phyloP scores from a whole-genome alignment of 2,329 filamentous ascomycete species.

The Penicillium italicum region DNA sequence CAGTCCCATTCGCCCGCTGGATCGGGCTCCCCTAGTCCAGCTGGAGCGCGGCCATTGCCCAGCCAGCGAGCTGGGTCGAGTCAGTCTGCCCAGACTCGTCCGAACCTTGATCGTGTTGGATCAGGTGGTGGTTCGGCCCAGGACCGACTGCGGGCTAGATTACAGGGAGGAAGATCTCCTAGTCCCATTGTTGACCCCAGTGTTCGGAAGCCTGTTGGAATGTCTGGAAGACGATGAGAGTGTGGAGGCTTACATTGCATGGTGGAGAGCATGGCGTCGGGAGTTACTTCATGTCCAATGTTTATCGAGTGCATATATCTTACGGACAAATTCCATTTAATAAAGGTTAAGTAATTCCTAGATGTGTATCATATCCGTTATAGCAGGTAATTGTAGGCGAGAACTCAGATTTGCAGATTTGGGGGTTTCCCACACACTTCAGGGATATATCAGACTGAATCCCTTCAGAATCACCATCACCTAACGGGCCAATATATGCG shows the following conservation, averaged over 20 bases:
- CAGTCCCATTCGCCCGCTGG: slow-evolving; percentile 28
- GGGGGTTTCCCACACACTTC: too few species aligned
- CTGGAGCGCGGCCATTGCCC: slow-evolving; percentile 59
- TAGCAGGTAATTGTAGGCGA: too few species aligned
- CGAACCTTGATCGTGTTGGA: slow-evolving; percentile 28
- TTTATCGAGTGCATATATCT: slow-evolving; percentile 6
- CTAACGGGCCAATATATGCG: too few species aligned
- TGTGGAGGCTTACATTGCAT: slow-evolving; percentile 2
- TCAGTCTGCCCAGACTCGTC: slow-evolving; percentile 51
- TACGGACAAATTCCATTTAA: not conserved
- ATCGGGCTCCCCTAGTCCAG: slow-evolving; percentile 22
- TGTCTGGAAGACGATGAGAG: slow-evolving; percentile 18
- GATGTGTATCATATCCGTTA: not conserved
- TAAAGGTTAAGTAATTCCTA: not conserved
- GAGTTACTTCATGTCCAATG: slow-evolving; percentile 12
- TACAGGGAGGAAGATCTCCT: slow-evolving; percentile 57
- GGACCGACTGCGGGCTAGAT: slow-evolving; percentile 73
- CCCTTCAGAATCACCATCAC: not conserved
- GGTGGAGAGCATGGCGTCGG: slow-evolving; percentile 20
- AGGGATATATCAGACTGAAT: not conserved
- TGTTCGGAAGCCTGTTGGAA: slow-evolving; percentile 34
- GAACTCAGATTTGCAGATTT: too few species aligned
- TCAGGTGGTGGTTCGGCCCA: slow-evolving; percentile 56
- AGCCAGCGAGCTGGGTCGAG: slow-evolving; percentile 73
- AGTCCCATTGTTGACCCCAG: slow-evolving; percentile 35